Percentiles rank a stretch among this genome's conserved stretches.
These are phyloP conservation scores for Flaveria floridana DNA, from an alignment of 140 eudicot genomes.

Conservation along the genomic window DNA sequence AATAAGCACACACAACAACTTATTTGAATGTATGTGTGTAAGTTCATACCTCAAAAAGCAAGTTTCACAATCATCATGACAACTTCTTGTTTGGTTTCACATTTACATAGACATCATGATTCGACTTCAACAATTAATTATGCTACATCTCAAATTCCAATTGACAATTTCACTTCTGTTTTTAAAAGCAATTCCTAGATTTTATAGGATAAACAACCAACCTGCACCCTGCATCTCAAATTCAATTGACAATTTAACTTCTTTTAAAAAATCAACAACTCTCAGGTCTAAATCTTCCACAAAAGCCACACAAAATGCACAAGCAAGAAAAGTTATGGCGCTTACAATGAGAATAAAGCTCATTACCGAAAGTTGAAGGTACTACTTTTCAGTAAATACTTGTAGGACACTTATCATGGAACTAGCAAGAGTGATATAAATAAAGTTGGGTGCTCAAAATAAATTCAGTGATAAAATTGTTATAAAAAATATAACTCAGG, in stretches of 20 bases:
- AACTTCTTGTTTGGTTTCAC: not conserved
- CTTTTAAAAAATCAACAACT: not conserved
- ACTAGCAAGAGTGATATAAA: not conserved
- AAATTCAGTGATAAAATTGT: not conserved
- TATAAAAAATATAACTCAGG: not conserved
- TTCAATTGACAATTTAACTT: no score
- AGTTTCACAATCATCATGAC: no score
- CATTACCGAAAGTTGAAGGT: not conserved
- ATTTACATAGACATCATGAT: conserved; percentile 5
- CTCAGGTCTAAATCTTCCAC: not conserved
- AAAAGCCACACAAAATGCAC: not conserved
- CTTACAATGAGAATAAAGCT: not conserved
- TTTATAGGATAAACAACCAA: no score
- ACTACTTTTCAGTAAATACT: not conserved
- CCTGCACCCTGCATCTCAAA: no score
- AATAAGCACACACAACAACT: not conserved
- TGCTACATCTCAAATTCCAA: not conserved
- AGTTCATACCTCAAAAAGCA: no score
- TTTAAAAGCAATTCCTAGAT: no score
- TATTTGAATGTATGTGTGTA: conserved; percentile 2
- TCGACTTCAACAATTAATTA: not conserved
- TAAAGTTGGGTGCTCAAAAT: not conserved
- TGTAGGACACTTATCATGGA: not conserved
- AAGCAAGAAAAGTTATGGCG: not conserved
- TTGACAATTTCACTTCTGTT: not conserved